Percentiles rank a stretch among this genome's conserved stretches.
Conservation (phyloP, 2,329 filamentous ascomycete species). For the Fusarium sp. region DNA sequence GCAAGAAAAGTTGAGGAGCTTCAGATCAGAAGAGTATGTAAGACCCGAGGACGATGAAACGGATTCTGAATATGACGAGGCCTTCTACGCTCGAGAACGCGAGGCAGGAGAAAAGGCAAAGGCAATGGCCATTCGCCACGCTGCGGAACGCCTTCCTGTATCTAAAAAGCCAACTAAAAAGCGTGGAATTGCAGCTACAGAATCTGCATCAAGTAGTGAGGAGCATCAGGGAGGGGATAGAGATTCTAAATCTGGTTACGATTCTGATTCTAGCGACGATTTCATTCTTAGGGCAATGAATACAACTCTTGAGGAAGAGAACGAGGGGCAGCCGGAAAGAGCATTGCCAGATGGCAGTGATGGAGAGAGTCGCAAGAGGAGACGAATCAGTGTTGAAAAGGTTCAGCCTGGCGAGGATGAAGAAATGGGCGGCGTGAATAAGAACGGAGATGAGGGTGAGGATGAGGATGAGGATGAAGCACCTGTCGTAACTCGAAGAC, state of each 20-base stretch:
- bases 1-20: conserved; percentile 77
- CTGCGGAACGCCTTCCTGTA: background rate
- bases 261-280: conserved; percentile 37
- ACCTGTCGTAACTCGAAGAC: conserved; percentile 49
- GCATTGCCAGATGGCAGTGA: conserved; percentile 46
- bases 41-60: conserved; percentile 87
- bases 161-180: conserved; percentile 46
- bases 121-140: background rate
- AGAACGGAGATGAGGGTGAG: conserved; percentile 33
- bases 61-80: conserved; percentile 74
- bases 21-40: conserved; percentile 87
- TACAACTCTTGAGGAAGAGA: conserved; percentile 32
- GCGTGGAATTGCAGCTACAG: conserved; percentile 22
- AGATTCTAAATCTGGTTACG: conserved; percentile 32
- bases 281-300: conserved; percentile 38
- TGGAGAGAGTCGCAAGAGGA: conserved; percentile 50
- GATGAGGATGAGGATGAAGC: conserved; percentile 48
- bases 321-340: conserved; percentile 40
- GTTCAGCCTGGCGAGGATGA: conserved; percentile 25
- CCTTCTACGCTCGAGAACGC: conserved; percentile 80
- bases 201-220: background rate
- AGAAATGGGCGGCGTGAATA: conserved; percentile 40
- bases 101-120: conserved; percentile 49
- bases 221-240: background rate
- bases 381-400: conserved; percentile 44